Evolutionary conservation across 768 basidiomycete genomes (phyloP), one percentile per base, ranked within the genome.

Genomic region (Xanthoconium purpureum): DNA sequence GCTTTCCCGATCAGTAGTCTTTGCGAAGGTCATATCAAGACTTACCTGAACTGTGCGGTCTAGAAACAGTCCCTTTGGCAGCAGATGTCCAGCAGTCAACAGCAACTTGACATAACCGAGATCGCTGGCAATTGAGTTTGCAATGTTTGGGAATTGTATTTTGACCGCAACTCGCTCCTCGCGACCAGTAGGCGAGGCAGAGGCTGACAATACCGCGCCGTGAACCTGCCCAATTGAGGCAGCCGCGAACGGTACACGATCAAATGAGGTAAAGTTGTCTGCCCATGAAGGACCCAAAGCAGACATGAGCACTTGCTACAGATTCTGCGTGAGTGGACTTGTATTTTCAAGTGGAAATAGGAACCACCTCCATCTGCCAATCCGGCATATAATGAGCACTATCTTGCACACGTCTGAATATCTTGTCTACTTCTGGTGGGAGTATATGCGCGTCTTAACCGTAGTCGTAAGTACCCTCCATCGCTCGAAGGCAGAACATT

Each of bases 151-250:
- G 71, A 98, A 99, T 66, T 99, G 97, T 18, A 98, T 80, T 71
- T 99, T 98, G 6, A 91, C 84, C 0, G 90, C 90, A 29, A 90
- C 88, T 6, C 72, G 77, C 56, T 80, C 84, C 1, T 80, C 75
- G 42, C 62, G 70, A 17, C 81, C 80, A 8, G 84, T 86, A 3
- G 85, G 82, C 5, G 82, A 83, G 28, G 72, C 68, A 14, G 72
- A 61, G 0, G 83, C 71, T 0, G 80, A 70, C 12, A 98, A 79
- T 3, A 81, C 75, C 0, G 90, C 96, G 0, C 66, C 74, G 65
- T 99, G 96, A 1, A 98, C 96, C 70, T 99, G 96, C 0, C 97
- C 97, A 35, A 99, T 98, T 3, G 96, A 98, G 0, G 96, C 96
- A 0, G 94, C 91, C 2, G 95, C 95, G 62, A 97, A 93, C 0